Evolutionary conservation across 2,329 filamentous ascomycete species (phyloP), one percentile per base, ranked within the genome.

Genomic region (Karstenula rhodostoma): DNA sequence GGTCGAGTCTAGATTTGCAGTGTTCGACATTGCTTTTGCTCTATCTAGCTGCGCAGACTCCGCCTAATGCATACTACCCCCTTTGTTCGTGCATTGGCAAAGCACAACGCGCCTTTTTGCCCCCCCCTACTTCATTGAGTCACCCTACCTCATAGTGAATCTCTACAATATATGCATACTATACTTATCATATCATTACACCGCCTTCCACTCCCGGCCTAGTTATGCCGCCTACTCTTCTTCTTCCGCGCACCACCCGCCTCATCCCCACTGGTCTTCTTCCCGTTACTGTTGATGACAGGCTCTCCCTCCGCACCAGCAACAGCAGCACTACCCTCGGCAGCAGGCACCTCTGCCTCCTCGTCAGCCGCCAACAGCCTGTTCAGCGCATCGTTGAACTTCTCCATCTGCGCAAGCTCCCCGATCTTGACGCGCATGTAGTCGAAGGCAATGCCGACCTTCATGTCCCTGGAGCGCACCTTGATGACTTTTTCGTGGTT

Each of bases 371-470:
- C 83, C 67, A 90, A 83, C 61, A 90, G 73, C 74, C 82, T 81
- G 63, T 84, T 78, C 59, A 91, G 68, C 19, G 87, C 87, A 13
- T 86, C 85, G 59, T 87, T 81, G 69, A 87, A 90, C 65, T 83
- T 82, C 66, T 87, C 86, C 49, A 91, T 83, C 76, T 89, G 83
- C 61, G 85, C 85, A 65, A 93, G 91, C 66, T 93, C 90, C 9
- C 88, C 87, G 32, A 93, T 79, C 74, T 84, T 87, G 43, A 93
- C 86, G 5, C 85, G 81, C 91, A 94, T 94, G 67, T 91, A 88
- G 72, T 95, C 92, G 75, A 93, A 93, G 1, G 89, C 91, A 58
- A 93, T 85, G 59, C 91, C 83, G 17, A 92, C 86, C 42, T 88
- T 87, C 81, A 89, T 85, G 61, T 87, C 83, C 22, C 78, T 79